Percentiles rank a stretch among this genome's conserved stretches.
Conservation (phyloP, 179 eudicot species). For the Gypsophila paniculata region DNA sequence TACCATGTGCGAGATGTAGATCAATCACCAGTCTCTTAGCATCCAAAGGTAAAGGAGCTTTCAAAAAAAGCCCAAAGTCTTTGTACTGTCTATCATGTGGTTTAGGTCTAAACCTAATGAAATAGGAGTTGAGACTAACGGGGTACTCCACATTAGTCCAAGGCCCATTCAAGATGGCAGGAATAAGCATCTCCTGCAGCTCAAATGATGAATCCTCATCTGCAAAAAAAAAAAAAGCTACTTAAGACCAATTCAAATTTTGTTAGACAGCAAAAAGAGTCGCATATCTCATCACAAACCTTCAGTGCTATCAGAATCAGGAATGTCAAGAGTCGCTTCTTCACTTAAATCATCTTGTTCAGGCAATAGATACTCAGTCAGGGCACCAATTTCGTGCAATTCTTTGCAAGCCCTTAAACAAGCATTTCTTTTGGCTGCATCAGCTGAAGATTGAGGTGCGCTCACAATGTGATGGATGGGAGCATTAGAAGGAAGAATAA, state of each 20-base stretch:
- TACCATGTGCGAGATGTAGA: conserved; percentile 72
- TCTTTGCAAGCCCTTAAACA: conserved; percentile 87
- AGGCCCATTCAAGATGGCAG: conserved; percentile 58
- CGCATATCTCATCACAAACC: conserved; percentile 37
- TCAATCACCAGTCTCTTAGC: conserved; percentile 69
- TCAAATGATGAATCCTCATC: conserved; percentile 60
- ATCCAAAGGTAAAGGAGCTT: conserved; percentile 60
- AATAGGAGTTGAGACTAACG: conserved; percentile 58
- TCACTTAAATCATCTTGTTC: conserved; percentile 50
- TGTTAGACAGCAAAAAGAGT: conserved; percentile 8
- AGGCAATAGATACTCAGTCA: conserved; percentile 83
- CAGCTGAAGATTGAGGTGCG: conserved; percentile 65
- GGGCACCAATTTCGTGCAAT: conserved; percentile 81
- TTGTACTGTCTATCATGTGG: conserved; percentile 75
- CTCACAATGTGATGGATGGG: conserved; percentile 62
- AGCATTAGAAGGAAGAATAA: conserved; percentile 89
- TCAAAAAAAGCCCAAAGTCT: conserved; percentile 71
- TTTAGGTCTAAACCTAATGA: conserved; percentile 56
- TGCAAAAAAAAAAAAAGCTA: conserved; percentile 36
- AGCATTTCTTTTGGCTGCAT: conserved; percentile 84
- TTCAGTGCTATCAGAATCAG: conserved; percentile 61
- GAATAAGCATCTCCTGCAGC: conserved; percentile 90
- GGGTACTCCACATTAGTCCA: conserved; percentile 41
- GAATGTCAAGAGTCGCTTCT: conserved; percentile 33
- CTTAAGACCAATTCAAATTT: conserved; percentile 15